Evolutionary conservation across 2,329 filamentous ascomycete species (phyloP).

Genomic region (Byssothecium circinans): DNA sequence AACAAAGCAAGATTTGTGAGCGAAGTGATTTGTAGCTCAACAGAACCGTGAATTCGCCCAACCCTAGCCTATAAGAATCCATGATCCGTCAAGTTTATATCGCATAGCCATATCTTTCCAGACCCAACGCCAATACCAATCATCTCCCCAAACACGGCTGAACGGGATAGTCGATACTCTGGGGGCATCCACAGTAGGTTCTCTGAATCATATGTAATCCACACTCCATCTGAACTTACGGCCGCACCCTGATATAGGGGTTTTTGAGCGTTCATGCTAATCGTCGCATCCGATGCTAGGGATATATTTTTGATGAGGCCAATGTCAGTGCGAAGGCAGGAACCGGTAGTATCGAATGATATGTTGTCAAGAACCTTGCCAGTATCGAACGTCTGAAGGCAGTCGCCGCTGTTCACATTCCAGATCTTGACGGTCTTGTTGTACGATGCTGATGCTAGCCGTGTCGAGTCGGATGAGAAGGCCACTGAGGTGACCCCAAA

Average conservation of each 20-base stretch:
- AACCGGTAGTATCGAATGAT: constrained; percentile 14
- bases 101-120: constrained; percentile 17
- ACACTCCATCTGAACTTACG: constrained; percentile 6
- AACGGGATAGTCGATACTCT: constrained; percentile 18
- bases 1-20: too few species aligned
- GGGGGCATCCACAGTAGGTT: constrained; percentile 17
- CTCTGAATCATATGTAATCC: constrained; percentile 19
- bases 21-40: too few species aligned
- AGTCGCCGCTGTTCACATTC: constrained; percentile 1
- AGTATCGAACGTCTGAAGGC: constrained; percentile 4
- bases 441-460: constrained; percentile 13
- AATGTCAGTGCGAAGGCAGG: constrained; percentile 19
- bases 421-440: constrained; percentile 5
- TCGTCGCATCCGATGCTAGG: background rate
- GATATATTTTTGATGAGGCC: constrained; percentile 7
- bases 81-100: too few species aligned
- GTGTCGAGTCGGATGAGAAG: constrained; percentile 21
- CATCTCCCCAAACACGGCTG: constrained; percentile 10
- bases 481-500: constrained; percentile 15
- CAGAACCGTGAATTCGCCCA: too few species aligned
- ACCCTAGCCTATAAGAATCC: too few species aligned
- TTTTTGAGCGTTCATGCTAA: constrained; percentile 3
- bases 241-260: constrained; percentile 9
- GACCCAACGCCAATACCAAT: constrained; percentile 12
- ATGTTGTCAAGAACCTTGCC: constrained; percentile 7